Evolutionary conservation across 805 yeast species (phyloP).

Genomic region (Kluyveromyces dobzhanskii): DNA sequence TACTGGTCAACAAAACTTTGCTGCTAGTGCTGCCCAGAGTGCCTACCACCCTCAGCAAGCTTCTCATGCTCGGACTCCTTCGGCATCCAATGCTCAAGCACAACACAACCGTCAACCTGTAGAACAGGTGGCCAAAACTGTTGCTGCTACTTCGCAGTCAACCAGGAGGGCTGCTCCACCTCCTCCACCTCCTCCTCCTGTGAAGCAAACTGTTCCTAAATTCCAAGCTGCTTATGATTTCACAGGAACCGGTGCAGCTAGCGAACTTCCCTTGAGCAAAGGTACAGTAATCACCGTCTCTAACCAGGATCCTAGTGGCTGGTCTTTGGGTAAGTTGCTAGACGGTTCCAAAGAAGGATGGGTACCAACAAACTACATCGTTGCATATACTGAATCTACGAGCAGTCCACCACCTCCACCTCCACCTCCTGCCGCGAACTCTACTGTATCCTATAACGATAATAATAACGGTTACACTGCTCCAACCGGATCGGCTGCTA

Average conservation of each 20-base stretch:
- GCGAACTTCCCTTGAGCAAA: conserved; percentile 68
- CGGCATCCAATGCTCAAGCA: conserved; percentile 10
- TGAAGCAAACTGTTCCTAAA: conserved; percentile 62
- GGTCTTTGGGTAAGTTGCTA: conserved; percentile 82
- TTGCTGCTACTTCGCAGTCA: conserved; percentile 9
- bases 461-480: conserved; percentile 8
- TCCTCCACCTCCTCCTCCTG: conserved; percentile 61
- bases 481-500: conserved; percentile 3
- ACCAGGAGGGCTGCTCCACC: conserved; percentile 43
- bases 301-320: conserved; percentile 74
- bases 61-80: conserved; percentile 7
- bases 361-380: conserved; percentile 94
- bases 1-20: conserved; percentile 19
- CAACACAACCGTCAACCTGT: conserved; percentile 5
- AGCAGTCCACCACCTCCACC: conserved; percentile 30
- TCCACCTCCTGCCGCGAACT: conserved; percentile 26
- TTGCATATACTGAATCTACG: conserved; percentile 37
- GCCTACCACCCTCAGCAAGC: conserved; percentile 24
- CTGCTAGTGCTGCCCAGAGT: conserved; percentile 35
- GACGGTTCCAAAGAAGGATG: conserved; percentile 84
- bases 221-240: conserved; percentile 83
- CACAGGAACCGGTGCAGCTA: conserved; percentile 76
- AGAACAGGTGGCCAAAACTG: conserved; percentile 9
- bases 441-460: conserved; percentile 16
- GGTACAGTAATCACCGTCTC: conserved; percentile 69